These are phyloP conservation scores for Nyctanthes arbortristis DNA, from an alignment of 257 asterid species.

Conservation along the genomic window DNA sequence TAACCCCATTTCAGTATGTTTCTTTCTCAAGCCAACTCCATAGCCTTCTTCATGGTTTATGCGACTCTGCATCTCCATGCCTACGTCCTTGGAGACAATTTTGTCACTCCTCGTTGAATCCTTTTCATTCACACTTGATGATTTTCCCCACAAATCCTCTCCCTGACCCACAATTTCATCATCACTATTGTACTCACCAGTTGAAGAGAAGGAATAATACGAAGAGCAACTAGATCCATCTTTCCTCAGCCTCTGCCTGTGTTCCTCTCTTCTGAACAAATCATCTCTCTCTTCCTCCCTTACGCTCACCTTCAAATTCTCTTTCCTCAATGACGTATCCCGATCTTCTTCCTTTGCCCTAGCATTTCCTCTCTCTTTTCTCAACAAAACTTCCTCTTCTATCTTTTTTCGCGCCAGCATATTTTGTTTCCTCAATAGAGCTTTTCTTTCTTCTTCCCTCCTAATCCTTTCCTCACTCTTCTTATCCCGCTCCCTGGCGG, in stretches of 20 bases:
- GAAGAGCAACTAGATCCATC: constrained; percentile 82
- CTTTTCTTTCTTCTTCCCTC: constrained; percentile 17
- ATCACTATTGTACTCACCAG: constrained; percentile 53
- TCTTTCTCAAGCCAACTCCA: constrained; percentile 38
- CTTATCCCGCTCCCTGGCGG: constrained; percentile 39
- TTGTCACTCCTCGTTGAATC: constrained; percentile 39
- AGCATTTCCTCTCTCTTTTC: constrained; percentile 11
- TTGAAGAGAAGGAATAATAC: constrained; percentile 69
- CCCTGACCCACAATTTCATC: constrained; percentile 47
- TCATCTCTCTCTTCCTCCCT: constrained; percentile 28
- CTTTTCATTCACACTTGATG: constrained; percentile 30
- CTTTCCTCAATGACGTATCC: constrained; percentile 7
- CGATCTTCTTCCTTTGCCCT: constrained; percentile 20
- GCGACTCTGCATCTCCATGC: constrained; percentile 31
- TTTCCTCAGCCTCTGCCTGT: constrained; percentile 48
- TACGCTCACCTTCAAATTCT: neutral
- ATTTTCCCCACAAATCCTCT: constrained; percentile 38
- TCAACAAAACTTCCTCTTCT: constrained; percentile 19
- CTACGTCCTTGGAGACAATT: constrained; percentile 31
- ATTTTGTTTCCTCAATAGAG: constrained; percentile 9
- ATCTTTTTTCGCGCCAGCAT: neutral
- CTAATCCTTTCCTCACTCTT: constrained; percentile 37
- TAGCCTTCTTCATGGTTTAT: constrained; percentile 42
- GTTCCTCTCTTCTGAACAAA: constrained; percentile 42
- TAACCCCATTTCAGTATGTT: constrained; percentile 31